Conservation (phyloP, 2,329 filamentous ascomycete genomes). For the Aspergillus aculeatinus region DNA sequence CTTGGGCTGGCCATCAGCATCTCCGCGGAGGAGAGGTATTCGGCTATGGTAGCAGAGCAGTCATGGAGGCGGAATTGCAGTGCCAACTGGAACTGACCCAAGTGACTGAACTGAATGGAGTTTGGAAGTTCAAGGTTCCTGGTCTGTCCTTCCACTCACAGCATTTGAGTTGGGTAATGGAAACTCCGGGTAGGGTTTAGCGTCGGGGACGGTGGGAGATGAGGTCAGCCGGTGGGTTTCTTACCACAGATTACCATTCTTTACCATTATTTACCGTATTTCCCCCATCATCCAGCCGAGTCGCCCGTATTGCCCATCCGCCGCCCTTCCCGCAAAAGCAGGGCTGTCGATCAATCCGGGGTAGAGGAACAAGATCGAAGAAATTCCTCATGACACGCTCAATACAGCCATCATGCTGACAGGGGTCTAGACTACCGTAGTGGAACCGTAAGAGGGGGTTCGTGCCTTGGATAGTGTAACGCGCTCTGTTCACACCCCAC, state of each 20-base stretch:
- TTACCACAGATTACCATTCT: constrained; percentile 6
- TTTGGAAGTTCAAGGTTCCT: background rate
- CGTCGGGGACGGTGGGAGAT: constrained; percentile 15
- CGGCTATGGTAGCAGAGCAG: background rate
- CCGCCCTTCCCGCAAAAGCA: constrained; percentile 1
- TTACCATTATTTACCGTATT: constrained; percentile 4
- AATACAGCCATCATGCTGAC: background rate
- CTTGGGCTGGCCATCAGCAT: constrained; percentile 3
- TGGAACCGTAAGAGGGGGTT: background rate
- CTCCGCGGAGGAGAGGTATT: constrained; percentile 12
- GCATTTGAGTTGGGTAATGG: constrained; percentile 38
- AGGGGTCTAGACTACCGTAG: background rate
- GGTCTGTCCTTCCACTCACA: constrained; percentile 29
- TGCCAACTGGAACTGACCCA: background rate
- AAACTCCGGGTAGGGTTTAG: constrained; percentile 32
- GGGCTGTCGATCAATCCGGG: constrained; percentile 12
- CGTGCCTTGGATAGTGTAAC: background rate
- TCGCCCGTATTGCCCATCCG: background rate
- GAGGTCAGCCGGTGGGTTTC: constrained; percentile 4
- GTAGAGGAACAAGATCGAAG: background rate
- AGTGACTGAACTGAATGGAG: background rate
- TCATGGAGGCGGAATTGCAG: background rate
- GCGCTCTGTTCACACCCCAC: background rate
- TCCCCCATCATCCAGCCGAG: background rate
- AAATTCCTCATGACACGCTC: background rate